Evolutionary conservation across 768 basidiomycete species (phyloP), one percentile per base, ranked within the genome.

Genomic region (Mycena belliarum): DNA sequence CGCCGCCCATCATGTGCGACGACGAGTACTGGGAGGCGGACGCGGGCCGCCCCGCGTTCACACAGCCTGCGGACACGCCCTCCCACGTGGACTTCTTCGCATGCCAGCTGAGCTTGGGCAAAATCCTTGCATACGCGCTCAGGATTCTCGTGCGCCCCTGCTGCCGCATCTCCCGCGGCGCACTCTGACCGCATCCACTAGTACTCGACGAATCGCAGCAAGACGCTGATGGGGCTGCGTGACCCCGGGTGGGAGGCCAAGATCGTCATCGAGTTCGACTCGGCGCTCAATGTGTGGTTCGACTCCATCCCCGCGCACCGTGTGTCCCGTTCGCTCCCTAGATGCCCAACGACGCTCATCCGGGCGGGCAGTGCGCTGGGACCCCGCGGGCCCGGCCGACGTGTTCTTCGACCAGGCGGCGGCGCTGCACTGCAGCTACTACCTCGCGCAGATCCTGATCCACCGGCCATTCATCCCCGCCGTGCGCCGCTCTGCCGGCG

Each of bases 381-480:
- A 80, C 46, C 76, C 77, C 3, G 70, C 74, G 24, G 68, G 72
- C 32, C n/a, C 76, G 26, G 64, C 70, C 43, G 59, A 68, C 12
- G 71, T 77, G 57, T 71, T 87, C 66, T 66, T 57, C 28, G 60
- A 62, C 42, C 60, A 62, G 38, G 38, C 52, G 3, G 60, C 60
- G 1, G 60, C 52, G 18, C 71, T 87, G 7, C 82, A 84, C 59
- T 70, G 78, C 57, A 48, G 8, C 14, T 83, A 79, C 66, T 83
- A 82, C 64, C 71, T 74, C 14, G 53, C 68, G 21, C 75, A 80
- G 65, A 86, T 87, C 64, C 68, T 80, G 48, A 75, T 86, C 44
- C 87, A 88, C 66, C 76, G 87, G 24, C 84, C 83, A 6, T 87
- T 85, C 70, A 82, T 87, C 44, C 84, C 82, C 0, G 76, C 77